phyloP scores from a whole-genome alignment of 2,329 filamentous ascomycete genomes.

The Cytospora schulzeri region DNA sequence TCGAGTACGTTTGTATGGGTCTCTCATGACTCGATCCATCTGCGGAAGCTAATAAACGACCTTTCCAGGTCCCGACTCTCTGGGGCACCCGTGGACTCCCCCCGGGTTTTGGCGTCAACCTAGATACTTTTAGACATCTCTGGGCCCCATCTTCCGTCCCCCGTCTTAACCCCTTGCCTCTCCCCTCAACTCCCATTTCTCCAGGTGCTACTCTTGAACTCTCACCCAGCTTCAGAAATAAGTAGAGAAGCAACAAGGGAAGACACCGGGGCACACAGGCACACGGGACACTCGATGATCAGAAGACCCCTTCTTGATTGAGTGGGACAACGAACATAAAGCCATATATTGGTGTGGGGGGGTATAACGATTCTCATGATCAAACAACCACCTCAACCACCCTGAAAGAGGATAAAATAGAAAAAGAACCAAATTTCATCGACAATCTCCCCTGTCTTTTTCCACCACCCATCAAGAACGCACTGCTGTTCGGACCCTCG shows the following conservation, averaged over 20 bases:
- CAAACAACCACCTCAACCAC: conserved; percentile 28
- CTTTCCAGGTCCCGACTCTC: neutral
- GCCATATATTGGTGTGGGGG: conserved; percentile 27
- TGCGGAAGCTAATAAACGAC: neutral
- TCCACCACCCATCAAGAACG: neutral
- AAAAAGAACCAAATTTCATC: neutral
- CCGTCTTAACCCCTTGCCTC: too few relatives aligned
- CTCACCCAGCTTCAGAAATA: too few relatives aligned
- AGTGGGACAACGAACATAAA: neutral
- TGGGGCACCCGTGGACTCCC: neutral
- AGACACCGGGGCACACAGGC: too few relatives aligned
- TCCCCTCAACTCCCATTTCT: too few relatives aligned
- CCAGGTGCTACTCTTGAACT: too few relatives aligned
- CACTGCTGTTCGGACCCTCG: neutral
- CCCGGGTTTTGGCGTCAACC: neutral
- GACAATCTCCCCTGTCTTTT: conserved; percentile 15
- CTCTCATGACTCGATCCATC: neutral
- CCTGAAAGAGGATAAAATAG: conserved; percentile 24
- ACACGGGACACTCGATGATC: neutral
- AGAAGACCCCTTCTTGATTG: neutral
- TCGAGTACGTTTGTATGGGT: neutral
- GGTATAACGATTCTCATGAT: conserved; percentile 29
- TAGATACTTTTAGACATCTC: neutral
- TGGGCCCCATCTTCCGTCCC: neutral
- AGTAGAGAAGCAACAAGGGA: too few relatives aligned